Evolutionary conservation across 1,284 basidiomycete genomes (phyloP).

Genomic region (Heterobasidion irregulare): DNA sequence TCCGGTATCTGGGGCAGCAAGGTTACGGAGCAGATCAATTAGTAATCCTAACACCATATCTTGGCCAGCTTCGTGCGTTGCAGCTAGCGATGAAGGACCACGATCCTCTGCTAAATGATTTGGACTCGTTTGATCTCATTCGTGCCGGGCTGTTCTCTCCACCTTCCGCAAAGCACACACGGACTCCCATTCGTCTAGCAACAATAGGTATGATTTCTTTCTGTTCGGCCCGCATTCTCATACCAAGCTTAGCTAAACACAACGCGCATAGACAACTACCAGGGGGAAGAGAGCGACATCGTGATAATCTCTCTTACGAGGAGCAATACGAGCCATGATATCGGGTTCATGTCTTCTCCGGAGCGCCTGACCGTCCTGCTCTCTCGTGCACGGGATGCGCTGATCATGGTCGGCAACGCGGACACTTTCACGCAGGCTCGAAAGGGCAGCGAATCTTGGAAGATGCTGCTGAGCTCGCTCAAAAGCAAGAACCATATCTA

Average conservation of each 20-base stretch:
- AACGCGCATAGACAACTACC: conserved; percentile 45
- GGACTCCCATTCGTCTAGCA: conserved; percentile 40
- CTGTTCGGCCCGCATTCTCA: too few species aligned
- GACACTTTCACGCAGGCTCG: conserved; percentile 46
- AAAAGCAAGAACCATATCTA: conserved; percentile 36
- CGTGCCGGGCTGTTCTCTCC: conserved; percentile 40
- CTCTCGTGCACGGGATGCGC: conserved; percentile 50
- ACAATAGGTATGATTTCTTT: too few species aligned
- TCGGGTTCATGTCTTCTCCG: conserved; percentile 60
- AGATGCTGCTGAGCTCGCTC: conserved; percentile 35
- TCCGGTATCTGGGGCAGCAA: conserved; percentile 57
- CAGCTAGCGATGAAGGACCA: conserved; percentile 35
- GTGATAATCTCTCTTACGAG: conserved; percentile 51
- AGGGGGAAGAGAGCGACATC: conserved; percentile 63
- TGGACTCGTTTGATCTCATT: conserved; percentile 50
- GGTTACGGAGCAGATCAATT: conserved; percentile 52
- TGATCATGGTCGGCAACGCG: conserved; percentile 57
- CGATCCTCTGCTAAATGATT: conserved; percentile 54
- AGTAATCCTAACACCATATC: conserved; percentile 58
- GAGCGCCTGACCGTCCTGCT: conserved; percentile 63
- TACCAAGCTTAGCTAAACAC: too few species aligned
- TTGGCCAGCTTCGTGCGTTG: conserved; percentile 53
- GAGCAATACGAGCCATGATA: conserved; percentile 43
- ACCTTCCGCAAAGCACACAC: conserved; percentile 27
- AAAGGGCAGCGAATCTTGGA: conserved; percentile 45